These are phyloP conservation scores for Trichoderma hamatum DNA, from an alignment of 2,329 filamentous ascomycete species.

Conservation along the genomic window DNA sequence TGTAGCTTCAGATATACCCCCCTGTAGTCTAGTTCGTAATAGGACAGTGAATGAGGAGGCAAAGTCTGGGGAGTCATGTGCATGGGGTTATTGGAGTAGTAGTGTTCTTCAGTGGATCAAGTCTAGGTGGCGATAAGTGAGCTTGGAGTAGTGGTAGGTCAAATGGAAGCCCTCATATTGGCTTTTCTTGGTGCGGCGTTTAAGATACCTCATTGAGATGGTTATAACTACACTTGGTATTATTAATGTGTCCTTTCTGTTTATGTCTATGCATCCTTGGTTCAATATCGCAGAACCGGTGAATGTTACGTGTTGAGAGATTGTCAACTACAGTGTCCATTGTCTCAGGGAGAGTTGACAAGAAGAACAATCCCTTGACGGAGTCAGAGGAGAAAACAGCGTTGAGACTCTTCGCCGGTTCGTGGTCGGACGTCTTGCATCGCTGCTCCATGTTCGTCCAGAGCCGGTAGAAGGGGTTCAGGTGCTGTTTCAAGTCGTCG, in stretches of 20 bases:
- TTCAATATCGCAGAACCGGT: too few species aligned
- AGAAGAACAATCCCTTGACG: too few species aligned
- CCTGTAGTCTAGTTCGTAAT: background rate
- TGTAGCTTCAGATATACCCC: background rate
- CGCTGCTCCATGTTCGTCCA: too few species aligned
- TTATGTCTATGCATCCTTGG: too few species aligned
- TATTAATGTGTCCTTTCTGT: too few species aligned
- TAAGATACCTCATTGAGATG: background rate
- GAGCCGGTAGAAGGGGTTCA: too few species aligned
- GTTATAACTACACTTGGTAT: background rate
- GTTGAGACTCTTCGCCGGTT: too few species aligned
- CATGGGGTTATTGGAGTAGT: background rate
- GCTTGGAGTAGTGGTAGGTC: background rate
- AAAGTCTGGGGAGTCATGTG: background rate
- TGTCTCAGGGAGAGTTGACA: too few species aligned
- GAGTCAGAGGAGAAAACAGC: too few species aligned
- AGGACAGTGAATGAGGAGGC: background rate
- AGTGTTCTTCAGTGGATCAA: background rate
- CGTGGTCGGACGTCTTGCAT: too few species aligned
- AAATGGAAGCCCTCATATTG: background rate
- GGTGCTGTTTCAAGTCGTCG: too few species aligned
- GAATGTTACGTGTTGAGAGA: background rate
- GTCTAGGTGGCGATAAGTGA: background rate
- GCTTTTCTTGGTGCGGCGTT: background rate
- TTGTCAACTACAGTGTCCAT: too few species aligned